Percentiles rank a stretch among this genome's conserved stretches.
Evolutionary conservation across 495 filamentous ascomycete genomes (phyloP).

Genomic region (Ascobolus immersus): DNA sequence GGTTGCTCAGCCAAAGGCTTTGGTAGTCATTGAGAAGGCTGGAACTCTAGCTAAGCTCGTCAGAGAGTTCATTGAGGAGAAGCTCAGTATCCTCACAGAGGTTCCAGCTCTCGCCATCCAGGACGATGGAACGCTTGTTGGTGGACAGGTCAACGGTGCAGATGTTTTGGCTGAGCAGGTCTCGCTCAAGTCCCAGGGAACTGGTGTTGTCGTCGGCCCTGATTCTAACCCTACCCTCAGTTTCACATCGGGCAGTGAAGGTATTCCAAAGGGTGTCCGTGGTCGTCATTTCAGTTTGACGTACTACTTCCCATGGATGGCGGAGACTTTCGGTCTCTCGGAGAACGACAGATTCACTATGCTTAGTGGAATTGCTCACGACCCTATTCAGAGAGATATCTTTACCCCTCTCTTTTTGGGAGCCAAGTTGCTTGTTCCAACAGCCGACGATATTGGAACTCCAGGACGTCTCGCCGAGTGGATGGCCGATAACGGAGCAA

Average conservation of each 20-base stretch:
- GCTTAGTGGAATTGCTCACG: slow-evolving; percentile 63
- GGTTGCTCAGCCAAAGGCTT: slow-evolving; percentile 53
- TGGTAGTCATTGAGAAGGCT: slow-evolving; percentile 61
- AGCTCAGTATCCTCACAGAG: slow-evolving; percentile 46
- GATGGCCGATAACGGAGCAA: slow-evolving; percentile 57
- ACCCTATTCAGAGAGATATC: slow-evolving; percentile 79
- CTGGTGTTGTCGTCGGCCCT: slow-evolving; percentile 63
- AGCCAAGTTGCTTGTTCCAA: slow-evolving; percentile 56
- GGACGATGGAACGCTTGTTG: slow-evolving; percentile 47
- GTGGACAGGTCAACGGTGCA: slow-evolving; percentile 35
- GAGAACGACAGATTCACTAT: slow-evolving; percentile 61
- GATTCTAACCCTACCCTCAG: slow-evolving; percentile 61
- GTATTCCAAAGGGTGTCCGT: slow-evolving; percentile 60
- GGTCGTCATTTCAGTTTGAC: slow-evolving; percentile 73
- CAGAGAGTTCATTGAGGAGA: slow-evolving; percentile 44
- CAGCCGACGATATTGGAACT: slow-evolving; percentile 63
- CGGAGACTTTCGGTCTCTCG: slow-evolving; percentile 47
- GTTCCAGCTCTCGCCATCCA: slow-evolving; percentile 51
- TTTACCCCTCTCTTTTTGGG: slow-evolving; percentile 84
- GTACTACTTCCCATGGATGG: slow-evolving; percentile 88
- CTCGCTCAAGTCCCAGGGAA: slow-evolving; percentile 27
- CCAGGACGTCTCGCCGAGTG: slow-evolving; percentile 64
- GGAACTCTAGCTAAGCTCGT: slow-evolving; percentile 40
- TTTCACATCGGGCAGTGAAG: slow-evolving; percentile 75
- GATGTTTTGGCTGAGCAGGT: slow-evolving; percentile 38